Evolutionary conservation across 2,329 filamentous ascomycete genomes (phyloP), one percentile per base, ranked within the genome.

Genomic region (Blastomyces silverae): DNA sequence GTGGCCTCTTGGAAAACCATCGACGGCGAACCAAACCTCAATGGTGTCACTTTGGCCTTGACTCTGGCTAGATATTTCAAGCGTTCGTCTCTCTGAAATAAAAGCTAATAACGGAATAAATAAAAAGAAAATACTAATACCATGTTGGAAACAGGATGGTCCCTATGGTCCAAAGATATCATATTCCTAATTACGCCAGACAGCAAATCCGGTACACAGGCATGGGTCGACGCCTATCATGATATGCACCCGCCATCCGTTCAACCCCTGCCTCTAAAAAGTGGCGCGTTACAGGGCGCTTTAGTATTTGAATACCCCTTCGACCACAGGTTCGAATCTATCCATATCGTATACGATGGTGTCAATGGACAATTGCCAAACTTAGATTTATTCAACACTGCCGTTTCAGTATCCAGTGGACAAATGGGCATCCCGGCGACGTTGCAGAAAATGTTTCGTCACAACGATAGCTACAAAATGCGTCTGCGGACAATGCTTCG

Each of bases 181-280:
- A 93, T 99, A 65, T 87, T 99, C 70, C 79, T 99, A 6, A 84
- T 99, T 58, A 88, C 94, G 0, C 88, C 90, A 0, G 94, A 99
- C 77, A 96, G 91, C 75, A 89, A 88, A 66, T 89, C 90, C 13
- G 94, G 93, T 0, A 91, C 92, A 0, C 92, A 97, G 75, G 94
- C 94, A 31, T 99, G 94, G 94, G 91, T 97, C 10, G 92, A 97
- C 73, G 94, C 94, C 1, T 99, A 99, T 76, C 94, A 99, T 76
- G 91, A 96, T 75, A 88, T 90, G 25, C 92, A 97, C 72, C 83
- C 88, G 0, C 79, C 83, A 5, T 84, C 82, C 8, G 87, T 97
- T 34, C 85, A 88, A 64, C 84, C 90, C 1, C 79, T 99, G 59
- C 87, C 92, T 1, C 83, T 97, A 71, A 97, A 97, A 79, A 94